These are phyloP conservation scores for Erucastrum elatum DNA, from an alignment of 345 rosid species.

Conservation along the genomic window DNA sequence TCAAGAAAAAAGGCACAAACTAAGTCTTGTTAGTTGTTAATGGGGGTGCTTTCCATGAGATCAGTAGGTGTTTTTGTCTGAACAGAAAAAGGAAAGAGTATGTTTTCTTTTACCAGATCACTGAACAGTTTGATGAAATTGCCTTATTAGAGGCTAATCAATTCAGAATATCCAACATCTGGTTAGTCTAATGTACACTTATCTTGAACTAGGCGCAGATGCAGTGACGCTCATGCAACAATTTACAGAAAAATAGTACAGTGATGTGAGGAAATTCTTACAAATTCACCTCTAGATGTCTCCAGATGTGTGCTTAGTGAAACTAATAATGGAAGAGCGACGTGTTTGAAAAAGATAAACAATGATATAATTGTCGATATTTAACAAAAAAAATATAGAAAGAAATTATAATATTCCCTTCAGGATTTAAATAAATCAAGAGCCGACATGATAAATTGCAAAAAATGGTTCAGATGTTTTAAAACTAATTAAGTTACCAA, in stretches of 20 bases:
- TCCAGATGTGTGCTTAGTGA: neutral
- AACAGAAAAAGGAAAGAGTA: neutral
- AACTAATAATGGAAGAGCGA: neutral
- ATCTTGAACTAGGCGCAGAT: neutral
- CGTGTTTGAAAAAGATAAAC: neutral
- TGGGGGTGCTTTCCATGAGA: neutral
- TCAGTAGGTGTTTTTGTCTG: constrained; percentile 1
- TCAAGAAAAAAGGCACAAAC: constrained; percentile 12
- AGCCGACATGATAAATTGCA: neutral
- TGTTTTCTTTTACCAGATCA: neutral
- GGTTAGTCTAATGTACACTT: neutral
- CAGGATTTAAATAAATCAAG: no score
- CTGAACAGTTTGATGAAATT: neutral
- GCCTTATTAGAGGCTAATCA: neutral
- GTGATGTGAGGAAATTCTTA: neutral
- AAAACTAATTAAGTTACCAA: neutral
- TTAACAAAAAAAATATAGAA: neutral
- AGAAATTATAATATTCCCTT: no score
- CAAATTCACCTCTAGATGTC: neutral
- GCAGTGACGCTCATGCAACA: neutral
- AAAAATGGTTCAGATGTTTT: neutral
- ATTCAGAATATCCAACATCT: neutral
- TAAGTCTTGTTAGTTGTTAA: neutral
- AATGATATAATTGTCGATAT: neutral
- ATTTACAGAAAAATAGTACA: neutral